phyloP scores from a whole-genome alignment of 352 stramenopile species.

The Pythium sukuiense region DNA sequence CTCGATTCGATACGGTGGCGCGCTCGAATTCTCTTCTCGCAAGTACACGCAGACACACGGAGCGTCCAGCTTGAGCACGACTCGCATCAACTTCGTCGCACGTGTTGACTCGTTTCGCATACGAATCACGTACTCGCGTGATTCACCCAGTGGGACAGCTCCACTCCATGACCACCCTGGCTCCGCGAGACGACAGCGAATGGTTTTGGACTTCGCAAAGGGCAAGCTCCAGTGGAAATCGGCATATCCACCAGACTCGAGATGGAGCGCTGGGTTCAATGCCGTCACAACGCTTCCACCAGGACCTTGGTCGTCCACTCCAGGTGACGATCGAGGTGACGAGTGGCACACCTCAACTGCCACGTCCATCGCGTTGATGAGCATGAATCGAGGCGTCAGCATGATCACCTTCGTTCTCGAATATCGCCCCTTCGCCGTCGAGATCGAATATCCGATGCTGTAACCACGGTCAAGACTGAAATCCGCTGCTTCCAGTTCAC shows the following conservation, averaged over 20 bases:
- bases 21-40: constrained; percentile 72
- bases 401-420: constrained; percentile 88
- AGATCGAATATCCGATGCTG: constrained; percentile 84
- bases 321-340: constrained; percentile 48
- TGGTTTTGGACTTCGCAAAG: constrained; percentile 69
- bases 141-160: constrained; percentile 69
- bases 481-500: constrained; percentile 72
- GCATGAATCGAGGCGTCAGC: constrained; percentile 81
- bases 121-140: constrained; percentile 78
- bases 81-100: constrained; percentile 73
- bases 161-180: constrained; percentile 85
- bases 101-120: constrained; percentile 83
- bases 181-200: constrained; percentile 74
- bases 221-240: constrained; percentile 84
- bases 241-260: constrained; percentile 74
- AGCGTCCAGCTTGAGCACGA: constrained; percentile 76
- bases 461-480: constrained; percentile 62
- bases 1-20: constrained; percentile 83
- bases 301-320: constrained; percentile 28
- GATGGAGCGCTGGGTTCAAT: constrained; percentile 63
- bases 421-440: constrained; percentile 68
- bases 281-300: constrained; percentile 49
- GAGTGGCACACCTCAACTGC: constrained; percentile 82
- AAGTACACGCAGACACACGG: constrained; percentile 84
- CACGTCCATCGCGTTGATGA: constrained; percentile 76